Evolutionary conservation across 2,329 filamentous ascomycete species (phyloP).

Genomic region (Botryotinia calthae): DNA sequence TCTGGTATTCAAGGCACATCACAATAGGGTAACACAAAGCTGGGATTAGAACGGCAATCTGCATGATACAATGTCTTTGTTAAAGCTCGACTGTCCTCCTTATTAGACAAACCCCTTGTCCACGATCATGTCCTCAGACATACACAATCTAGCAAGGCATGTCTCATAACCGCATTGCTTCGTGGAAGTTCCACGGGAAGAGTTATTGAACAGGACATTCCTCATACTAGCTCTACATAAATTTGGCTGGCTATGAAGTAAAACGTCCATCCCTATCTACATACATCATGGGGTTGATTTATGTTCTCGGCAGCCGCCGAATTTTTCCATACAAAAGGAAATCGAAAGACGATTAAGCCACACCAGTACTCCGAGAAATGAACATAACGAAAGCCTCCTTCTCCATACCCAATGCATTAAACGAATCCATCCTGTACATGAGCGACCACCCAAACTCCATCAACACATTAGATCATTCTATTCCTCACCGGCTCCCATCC

Average conservation of each 20-base stretch:
- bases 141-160: background rate
- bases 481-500: slow-evolving; percentile 33
- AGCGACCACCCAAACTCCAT: slow-evolving; percentile 6
- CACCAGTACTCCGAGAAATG: slow-evolving; percentile 7
- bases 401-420: slow-evolving; percentile 12
- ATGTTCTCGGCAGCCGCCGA: background rate
- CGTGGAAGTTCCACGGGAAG: slow-evolving; percentile 1
- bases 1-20: background rate
- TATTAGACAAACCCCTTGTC: slow-evolving; percentile 7
- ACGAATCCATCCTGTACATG: slow-evolving; percentile 14
- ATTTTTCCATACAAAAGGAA: slow-evolving; percentile 11
- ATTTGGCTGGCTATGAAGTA: background rate
- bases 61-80: slow-evolving; percentile 26
- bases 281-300: slow-evolving; percentile 1
- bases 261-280: slow-evolving; percentile 14
- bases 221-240: background rate
- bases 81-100: background rate
- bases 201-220: background rate
- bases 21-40: background rate
- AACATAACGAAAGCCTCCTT: slow-evolving; percentile 13
- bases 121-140: background rate
- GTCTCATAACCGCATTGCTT: background rate
- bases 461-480: background rate
- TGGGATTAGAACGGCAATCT: slow-evolving; percentile 17
- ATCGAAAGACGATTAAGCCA: background rate